Evolutionary conservation across 805 yeast genomes (phyloP), one percentile per base, ranked within the genome.

Genomic region (Cyberlindnera nakhonratchasimensis): DNA sequence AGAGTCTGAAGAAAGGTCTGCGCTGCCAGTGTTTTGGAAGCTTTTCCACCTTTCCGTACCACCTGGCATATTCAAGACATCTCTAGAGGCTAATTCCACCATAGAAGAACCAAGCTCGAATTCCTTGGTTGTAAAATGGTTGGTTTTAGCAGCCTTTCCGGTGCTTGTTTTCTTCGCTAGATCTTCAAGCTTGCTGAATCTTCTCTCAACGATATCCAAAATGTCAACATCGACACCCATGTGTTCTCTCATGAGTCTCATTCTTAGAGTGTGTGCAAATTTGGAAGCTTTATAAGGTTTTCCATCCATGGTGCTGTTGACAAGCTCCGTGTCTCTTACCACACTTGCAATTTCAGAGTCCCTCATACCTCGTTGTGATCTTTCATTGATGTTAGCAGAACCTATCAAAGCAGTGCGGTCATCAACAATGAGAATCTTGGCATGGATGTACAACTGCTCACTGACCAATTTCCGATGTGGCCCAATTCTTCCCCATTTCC

Each of bases 401-500:
- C 99, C 99, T 56, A 93, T 90, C 33, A 93, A 84, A 5, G 96
- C 97, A 34, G 82, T 77, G 37, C 96, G 73, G 57, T 93, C 99
- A 65, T 93, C 99, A 10, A 84, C 96, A 54, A 93, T 74, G 80
- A 93, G 74, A 8, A 83, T 76, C 60, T 93, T 93, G 1, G 96
- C 96, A 62, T 93, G 99, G 26, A 93, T 84, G 58, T 93, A 93
- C 33, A 93, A 71, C 58, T 90, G 96, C 55, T 93, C 99, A 2
- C 96, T 87, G 2, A 83, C 88, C 34, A 93, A 59, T 19, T 75
- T 77, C 43, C 82, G 74, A 39, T 77, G 69, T 2, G 82, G 81
- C 1, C 98, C 96, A 52, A 93, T 78, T 51, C 82, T 77, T 9
- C 96, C 96, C 99, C 99, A 93, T 63, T 93, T 90, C 57, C 99